A percentile compares a stretch with the other conserved stretches of the same genome.
These are phyloP conservation scores for Spinellus fusiger DNA, from an alignment of 192 early-diverging fungal species.

Conservation along the genomic window DNA sequence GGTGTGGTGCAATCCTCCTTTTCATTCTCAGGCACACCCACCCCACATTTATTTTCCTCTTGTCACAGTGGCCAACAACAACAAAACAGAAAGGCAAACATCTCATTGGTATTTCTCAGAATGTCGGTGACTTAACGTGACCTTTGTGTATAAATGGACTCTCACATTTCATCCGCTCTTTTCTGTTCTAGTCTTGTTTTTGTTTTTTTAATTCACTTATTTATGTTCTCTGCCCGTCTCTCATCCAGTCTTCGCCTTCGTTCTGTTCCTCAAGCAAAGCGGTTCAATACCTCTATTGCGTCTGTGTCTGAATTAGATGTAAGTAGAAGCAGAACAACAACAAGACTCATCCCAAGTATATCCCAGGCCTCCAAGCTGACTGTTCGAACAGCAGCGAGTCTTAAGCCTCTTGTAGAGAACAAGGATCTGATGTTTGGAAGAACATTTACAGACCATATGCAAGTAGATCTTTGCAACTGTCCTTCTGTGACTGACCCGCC, in stretches of 20 bases:
- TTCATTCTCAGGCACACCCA: no score
- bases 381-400: slow-evolving; percentile 8
- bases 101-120: no score
- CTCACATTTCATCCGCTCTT: background rate
- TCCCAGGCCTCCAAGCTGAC: slow-evolving; percentile 20
- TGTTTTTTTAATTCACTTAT: background rate
- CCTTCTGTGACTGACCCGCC: background rate
- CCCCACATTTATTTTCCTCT: no score
- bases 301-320: slow-evolving; percentile 6
- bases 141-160: background rate
- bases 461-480: background rate
- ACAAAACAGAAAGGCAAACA: no score
- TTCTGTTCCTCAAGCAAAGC: slow-evolving; percentile 2
- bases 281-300: slow-evolving; percentile 3
- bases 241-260: background rate
- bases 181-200: background rate
- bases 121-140: background rate
- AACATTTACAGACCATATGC: slow-evolving; percentile 95
- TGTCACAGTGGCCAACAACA: no score
- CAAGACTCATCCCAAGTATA: background rate
- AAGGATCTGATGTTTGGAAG: slow-evolving; percentile 81
- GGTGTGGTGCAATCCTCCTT: no score
- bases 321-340: background rate
- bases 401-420: slow-evolving; percentile 55
- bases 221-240: slow-evolving; percentile 7